phyloP scores from a whole-genome alignment of 2,329 filamentous ascomycete species.

The Emmonsia crescens region DNA sequence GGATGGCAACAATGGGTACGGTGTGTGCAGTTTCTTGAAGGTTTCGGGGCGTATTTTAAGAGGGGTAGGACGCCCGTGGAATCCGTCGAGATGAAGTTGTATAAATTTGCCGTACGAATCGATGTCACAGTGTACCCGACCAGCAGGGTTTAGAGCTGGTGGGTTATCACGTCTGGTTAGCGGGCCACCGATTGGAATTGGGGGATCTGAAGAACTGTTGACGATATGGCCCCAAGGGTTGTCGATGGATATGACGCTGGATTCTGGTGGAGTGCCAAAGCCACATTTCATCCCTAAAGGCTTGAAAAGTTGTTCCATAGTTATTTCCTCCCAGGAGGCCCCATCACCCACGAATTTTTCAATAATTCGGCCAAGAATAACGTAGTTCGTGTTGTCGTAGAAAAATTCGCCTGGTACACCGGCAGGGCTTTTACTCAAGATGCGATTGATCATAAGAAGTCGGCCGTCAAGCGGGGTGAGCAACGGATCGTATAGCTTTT shows the following conservation, averaged over 20 bases:
- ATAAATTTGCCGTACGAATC: slow-evolving; percentile 3
- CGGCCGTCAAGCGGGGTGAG: slow-evolving; percentile 4
- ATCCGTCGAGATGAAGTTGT: slow-evolving; percentile 7
- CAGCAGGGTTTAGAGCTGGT: slow-evolving; percentile 4
- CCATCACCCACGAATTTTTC: slow-evolving; percentile 4
- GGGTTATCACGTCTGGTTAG: slow-evolving; percentile 6
- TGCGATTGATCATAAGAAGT: slow-evolving; percentile 1
- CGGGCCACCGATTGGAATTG: slow-evolving; percentile 7
- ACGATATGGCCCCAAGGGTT: slow-evolving; percentile 8
- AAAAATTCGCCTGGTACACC: slow-evolving; percentile 1
- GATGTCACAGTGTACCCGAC: slow-evolving; percentile 6
- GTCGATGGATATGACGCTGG: slow-evolving; percentile 6
- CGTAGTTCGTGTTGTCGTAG: slow-evolving; percentile 10
- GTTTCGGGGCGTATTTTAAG: slow-evolving; percentile 4
- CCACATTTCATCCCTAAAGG: slow-evolving; percentile 7
- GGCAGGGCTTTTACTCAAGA: slow-evolving; percentile 1
- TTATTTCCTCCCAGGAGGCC: slow-evolving; percentile 6
- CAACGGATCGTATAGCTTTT: slow-evolving; percentile 3
- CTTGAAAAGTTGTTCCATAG: slow-evolving; percentile 1
- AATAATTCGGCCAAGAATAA: slow-evolving; percentile 7
- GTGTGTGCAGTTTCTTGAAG: slow-evolving; percentile 8
- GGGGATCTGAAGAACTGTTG: neutral
- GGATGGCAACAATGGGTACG: neutral
- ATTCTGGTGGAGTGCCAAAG: slow-evolving; percentile 7
- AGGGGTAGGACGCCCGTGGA: slow-evolving; percentile 4